phyloP scores from a whole-genome alignment of 1,284 basidiomycete genomes.

The Cutaneotrichosporon sp. region DNA sequence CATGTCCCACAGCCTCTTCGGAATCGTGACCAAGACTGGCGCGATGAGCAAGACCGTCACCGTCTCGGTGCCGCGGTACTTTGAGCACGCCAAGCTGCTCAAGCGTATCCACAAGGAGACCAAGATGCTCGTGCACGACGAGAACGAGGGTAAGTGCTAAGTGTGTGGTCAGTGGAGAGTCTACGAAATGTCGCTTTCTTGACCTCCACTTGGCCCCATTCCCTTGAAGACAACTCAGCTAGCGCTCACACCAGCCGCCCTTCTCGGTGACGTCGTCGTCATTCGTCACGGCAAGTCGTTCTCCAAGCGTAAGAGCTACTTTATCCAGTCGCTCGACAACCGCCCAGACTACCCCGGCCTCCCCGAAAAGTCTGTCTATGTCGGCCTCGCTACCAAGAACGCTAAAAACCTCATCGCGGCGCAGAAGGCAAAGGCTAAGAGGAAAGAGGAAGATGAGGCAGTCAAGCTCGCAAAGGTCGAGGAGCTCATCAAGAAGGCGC shows the following conservation, averaged over 20 bases:
- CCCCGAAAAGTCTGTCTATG: constrained; percentile 2
- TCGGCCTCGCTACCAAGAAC: constrained; percentile 10
- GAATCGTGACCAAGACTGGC: constrained; percentile 43
- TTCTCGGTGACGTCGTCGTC: constrained; percentile 39
- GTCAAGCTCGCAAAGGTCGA: constrained; percentile 5
- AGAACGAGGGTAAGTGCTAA: constrained; percentile 41
- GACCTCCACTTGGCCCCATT: background rate
- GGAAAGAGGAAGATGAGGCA: constrained; percentile 7
- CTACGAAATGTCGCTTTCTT: background rate
- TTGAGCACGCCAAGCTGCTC: constrained; percentile 33
- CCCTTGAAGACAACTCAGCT: too few relatives aligned
- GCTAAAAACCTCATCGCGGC: background rate
- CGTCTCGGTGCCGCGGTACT: constrained; percentile 38
- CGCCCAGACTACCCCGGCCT: constrained; percentile 12
- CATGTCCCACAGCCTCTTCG: constrained; percentile 39
- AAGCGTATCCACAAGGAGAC: constrained; percentile 39
- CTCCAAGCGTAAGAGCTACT: constrained; percentile 39
- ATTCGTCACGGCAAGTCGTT: constrained; percentile 43
- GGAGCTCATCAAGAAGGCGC: constrained; percentile 11
- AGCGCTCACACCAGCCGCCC: constrained; percentile 29
- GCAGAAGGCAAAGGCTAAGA: constrained; percentile 12
- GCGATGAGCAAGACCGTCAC: constrained; percentile 47
- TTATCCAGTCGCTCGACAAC: constrained; percentile 29
- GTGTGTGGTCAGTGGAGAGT: constrained; percentile 13
- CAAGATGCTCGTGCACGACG: constrained; percentile 47